Evolutionary conservation across 1,284 basidiomycete species (phyloP).

Genomic region (Sparassis latifolia): DNA sequence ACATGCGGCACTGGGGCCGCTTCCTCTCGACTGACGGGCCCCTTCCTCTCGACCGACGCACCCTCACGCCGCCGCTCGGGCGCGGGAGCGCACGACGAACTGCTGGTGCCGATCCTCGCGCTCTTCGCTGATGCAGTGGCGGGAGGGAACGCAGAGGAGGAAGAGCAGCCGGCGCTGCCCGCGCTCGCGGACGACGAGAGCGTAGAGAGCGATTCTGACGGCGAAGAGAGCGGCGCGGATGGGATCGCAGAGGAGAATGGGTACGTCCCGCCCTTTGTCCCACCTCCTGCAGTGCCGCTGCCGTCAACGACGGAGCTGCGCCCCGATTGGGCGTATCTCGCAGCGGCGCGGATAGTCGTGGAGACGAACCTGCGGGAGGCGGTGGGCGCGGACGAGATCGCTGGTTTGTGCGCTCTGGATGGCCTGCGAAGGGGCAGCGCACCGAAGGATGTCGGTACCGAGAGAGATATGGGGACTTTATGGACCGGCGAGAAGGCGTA

Average conservation of each 20-base stretch:
- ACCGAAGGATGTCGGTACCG: slow-evolving; percentile 1
- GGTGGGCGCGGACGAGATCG: slow-evolving; percentile 5
- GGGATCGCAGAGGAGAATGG: neutral
- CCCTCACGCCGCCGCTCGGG: slow-evolving; percentile 8
- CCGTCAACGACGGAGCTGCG: slow-evolving; percentile 5
- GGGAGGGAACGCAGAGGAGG: neutral
- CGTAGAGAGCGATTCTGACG: neutral
- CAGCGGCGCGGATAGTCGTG: slow-evolving; percentile 20
- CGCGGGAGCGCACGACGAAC: slow-evolving; percentile 3
- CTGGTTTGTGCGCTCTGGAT: slow-evolving; percentile 1
- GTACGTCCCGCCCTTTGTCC: neutral
- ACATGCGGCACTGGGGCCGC: slow-evolving; percentile 41
- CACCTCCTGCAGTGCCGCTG: neutral
- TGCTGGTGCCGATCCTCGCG: slow-evolving; percentile 6
- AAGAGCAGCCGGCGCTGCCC: neutral
- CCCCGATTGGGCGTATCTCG: slow-evolving; percentile 24
- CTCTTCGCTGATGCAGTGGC: slow-evolving; percentile 6
- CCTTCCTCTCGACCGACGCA: neutral
- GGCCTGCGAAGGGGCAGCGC: slow-evolving; percentile 6
- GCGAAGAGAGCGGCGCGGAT: neutral
- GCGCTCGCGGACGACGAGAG: slow-evolving; percentile 3
- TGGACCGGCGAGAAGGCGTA: neutral
- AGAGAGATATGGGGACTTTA: too few relatives aligned
- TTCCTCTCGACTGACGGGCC: slow-evolving; percentile 24
- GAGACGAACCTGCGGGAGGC: slow-evolving; percentile 17